Percentiles rank a stretch among this genome's conserved stretches.
Evolutionary conservation across 148 eudicot genomes (phyloP).

Genomic region (Nepenthes gracilis): DNA sequence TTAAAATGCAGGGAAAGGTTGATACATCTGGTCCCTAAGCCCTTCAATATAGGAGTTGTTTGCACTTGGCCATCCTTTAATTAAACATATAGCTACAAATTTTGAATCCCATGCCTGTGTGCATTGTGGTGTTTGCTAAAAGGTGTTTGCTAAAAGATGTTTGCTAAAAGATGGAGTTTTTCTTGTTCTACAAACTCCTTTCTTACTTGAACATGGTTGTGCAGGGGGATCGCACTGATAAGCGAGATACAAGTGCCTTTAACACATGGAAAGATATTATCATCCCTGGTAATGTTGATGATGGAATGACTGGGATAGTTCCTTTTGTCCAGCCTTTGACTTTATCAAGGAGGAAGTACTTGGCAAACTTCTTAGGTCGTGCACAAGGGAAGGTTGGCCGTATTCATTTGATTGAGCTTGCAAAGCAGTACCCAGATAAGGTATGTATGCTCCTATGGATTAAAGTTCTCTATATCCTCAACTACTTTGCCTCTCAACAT

Average conservation of each 20-base stretch:
- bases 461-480: neutral
- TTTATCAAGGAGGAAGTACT: slow-evolving; percentile 59
- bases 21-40: no score
- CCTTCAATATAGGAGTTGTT: no score
- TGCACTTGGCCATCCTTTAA: no score
- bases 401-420: slow-evolving; percentile 66
- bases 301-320: slow-evolving; percentile 63
- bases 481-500: neutral
- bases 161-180: neutral
- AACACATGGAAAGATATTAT: slow-evolving; percentile 95
- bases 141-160: neutral
- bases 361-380: slow-evolving; percentile 85
- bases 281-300: slow-evolving; percentile 93
- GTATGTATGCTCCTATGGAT: slow-evolving; percentile 20
- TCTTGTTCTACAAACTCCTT: neutral
- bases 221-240: slow-evolving; percentile 96
- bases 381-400: slow-evolving; percentile 86
- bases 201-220: slow-evolving; percentile 8
- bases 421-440: slow-evolving; percentile 70
- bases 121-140: neutral
- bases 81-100: no score
- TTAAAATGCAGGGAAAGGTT: no score
- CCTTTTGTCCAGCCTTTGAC: slow-evolving; percentile 66
- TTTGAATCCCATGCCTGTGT: no score
- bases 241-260: slow-evolving; percentile 79